Conservation (phyloP, 257 asterid species). For the Nicotiana knightiana region DNA sequence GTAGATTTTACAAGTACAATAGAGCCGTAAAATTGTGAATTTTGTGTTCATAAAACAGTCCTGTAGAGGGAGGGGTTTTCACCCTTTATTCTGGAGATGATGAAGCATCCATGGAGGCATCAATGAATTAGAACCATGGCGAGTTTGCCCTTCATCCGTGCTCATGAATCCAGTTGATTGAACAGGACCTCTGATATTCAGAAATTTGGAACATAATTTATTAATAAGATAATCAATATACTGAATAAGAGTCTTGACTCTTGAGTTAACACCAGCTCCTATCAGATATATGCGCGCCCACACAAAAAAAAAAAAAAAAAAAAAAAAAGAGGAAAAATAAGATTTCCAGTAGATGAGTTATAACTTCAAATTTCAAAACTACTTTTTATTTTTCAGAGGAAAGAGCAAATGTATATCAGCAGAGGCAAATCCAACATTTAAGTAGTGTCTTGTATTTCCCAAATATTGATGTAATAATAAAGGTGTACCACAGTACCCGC, state of each 20-base stretch:
- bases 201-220: neutral
- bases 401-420: too few relatives aligned
- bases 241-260: neutral
- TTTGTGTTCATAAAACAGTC: neutral
- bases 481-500: too few relatives aligned
- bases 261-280: too few relatives aligned
- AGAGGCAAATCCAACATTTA: too few relatives aligned
- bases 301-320: too few relatives aligned
- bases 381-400: too few relatives aligned
- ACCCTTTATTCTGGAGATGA: neutral
- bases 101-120: slow-evolving; percentile 1
- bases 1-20: neutral
- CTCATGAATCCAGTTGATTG: neutral
- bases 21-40: neutral
- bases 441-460: too few relatives aligned
- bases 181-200: neutral
- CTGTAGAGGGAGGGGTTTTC: neutral
- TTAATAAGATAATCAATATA: neutral
- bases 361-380: too few relatives aligned
- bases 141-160: neutral
- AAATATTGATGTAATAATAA: too few relatives aligned
- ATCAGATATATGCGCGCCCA: too few relatives aligned
- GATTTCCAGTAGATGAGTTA: too few relatives aligned
- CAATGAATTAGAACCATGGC: neutral
- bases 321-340: too few relatives aligned